Conservation (phyloP, 1,284 basidiomycete genomes). For the Irpex rosettiformis region DNA sequence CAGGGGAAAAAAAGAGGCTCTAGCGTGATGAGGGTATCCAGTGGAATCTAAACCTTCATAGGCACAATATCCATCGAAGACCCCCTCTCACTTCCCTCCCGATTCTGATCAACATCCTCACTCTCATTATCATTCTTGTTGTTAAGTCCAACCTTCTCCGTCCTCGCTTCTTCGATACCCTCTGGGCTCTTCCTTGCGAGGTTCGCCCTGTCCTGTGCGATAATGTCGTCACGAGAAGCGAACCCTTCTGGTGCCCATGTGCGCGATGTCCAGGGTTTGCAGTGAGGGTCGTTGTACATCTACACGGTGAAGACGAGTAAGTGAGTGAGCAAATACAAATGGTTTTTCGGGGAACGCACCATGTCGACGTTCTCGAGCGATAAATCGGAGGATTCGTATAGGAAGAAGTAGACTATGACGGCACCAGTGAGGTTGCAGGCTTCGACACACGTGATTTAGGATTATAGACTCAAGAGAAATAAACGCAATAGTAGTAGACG, state of each 20-base stretch:
- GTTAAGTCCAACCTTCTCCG: constrained; percentile 8
- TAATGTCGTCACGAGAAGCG: constrained; percentile 36
- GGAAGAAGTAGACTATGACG: constrained; percentile 70
- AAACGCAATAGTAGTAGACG: background rate
- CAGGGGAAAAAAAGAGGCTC: too few relatives aligned
- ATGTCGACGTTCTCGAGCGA: constrained; percentile 69
- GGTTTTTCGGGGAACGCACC: constrained; percentile 31
- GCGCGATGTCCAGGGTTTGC: constrained; percentile 66
- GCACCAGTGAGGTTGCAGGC: constrained; percentile 58
- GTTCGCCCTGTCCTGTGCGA: constrained; percentile 31
- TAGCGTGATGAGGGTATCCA: too few relatives aligned
- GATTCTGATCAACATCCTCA: too few relatives aligned
- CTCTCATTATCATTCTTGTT: too few relatives aligned
- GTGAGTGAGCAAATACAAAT: background rate
- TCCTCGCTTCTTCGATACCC: constrained; percentile 13
- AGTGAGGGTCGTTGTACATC: constrained; percentile 72
- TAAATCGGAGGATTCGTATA: constrained; percentile 73
- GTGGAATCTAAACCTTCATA: too few relatives aligned
- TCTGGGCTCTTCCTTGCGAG: constrained; percentile 20
- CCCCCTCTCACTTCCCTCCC: too few relatives aligned
- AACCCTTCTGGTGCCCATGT: constrained; percentile 55
- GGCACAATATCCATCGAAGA: too few relatives aligned
- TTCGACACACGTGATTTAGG: background rate
- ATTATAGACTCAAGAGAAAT: background rate
- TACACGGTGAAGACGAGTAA: constrained; percentile 18